Evolutionary conservation across 2,329 filamentous ascomycete genomes (phyloP).

Genomic region (Exserohilum rostratum): DNA sequence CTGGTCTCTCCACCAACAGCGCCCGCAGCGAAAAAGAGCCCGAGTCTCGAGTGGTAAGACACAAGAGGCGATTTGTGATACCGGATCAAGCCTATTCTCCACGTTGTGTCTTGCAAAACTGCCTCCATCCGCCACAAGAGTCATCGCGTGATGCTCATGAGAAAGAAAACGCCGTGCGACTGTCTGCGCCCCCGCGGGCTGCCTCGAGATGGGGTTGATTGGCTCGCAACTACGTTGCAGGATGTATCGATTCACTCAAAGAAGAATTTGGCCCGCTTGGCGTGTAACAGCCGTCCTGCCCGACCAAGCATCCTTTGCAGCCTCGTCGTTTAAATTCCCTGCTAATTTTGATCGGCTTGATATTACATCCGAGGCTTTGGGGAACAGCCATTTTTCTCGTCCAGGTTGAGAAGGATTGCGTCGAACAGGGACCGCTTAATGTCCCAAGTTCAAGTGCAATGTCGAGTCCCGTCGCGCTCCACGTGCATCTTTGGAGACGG

Average conservation of each 20-base stretch:
- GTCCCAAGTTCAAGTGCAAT: too few relatives aligned
- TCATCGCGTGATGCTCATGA: neutral
- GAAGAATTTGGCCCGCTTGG: neutral
- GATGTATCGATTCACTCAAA: neutral
- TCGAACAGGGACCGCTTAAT: too few relatives aligned
- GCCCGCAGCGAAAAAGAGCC: too few relatives aligned
- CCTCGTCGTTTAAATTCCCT: neutral
- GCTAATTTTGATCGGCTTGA: neutral
- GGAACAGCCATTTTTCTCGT: too few relatives aligned
- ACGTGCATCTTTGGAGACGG: too few relatives aligned
- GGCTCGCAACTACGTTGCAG: neutral
- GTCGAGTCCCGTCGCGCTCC: too few relatives aligned
- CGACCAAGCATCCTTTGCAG: neutral
- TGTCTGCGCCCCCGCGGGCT: neutral
- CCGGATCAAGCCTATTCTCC: too few relatives aligned
- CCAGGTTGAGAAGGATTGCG: too few relatives aligned
- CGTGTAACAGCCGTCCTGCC: neutral
- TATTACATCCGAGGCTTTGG: neutral
- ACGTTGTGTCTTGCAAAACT: neutral
- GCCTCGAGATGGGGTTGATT: too few relatives aligned
- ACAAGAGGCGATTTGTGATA: neutral
- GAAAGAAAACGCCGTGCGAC: neutral
- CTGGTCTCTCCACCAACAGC: too few relatives aligned
- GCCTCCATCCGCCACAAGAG: neutral
- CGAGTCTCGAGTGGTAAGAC: too few relatives aligned